Evolutionary conservation across 306 rosid genomes (phyloP), one percentile per base, ranked within the genome.

Genomic region (Calophaca sinica): DNA sequence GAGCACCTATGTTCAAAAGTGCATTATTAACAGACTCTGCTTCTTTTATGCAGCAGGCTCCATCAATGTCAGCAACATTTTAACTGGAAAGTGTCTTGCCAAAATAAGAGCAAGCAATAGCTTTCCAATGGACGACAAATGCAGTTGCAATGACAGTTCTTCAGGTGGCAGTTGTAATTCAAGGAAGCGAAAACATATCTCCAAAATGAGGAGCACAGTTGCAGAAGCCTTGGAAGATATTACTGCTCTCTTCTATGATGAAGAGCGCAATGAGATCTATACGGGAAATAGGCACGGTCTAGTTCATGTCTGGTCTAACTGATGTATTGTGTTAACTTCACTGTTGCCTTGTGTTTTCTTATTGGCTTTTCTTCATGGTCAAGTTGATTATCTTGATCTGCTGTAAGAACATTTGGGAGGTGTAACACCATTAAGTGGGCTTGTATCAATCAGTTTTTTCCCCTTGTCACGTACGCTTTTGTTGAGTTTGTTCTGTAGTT

Each of bases 191-290:
- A 71, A 80, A 61, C 79, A 14, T 60, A 51, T 84, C 52, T 80
- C 96, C 72, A 84, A 85, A 84, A 85, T 89, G 65, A 88, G 96
- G 69, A 96, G 93, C 89, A 89, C 97, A 4, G 99, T 92, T n/a
- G 90, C 91, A 1, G 98, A 96, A 84, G 99, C 99, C 62, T 85
- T 92, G 91, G 99, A 96, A 88, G 99, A 96, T 70, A 96, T 92
- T 62, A 96, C 98, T n/a, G 99, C 99, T 49, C 97, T 96, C 70
- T 96, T 92, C 83, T 96, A 96, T 2, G 99, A 96, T 5, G 99
- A 96, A 85, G 99, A 96, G 76, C 93, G 99, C 67, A 96, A 96
- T 55, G 99, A 96, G 84, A 92, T 96, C 75, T 92, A 96, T 65
- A 96, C 98, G 0, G 99, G 99, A 70, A 96, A 92, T 79, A 86